Conservation (phyloP, 495 filamentous ascomycete genomes). For the Neurospora sp. region DNA sequence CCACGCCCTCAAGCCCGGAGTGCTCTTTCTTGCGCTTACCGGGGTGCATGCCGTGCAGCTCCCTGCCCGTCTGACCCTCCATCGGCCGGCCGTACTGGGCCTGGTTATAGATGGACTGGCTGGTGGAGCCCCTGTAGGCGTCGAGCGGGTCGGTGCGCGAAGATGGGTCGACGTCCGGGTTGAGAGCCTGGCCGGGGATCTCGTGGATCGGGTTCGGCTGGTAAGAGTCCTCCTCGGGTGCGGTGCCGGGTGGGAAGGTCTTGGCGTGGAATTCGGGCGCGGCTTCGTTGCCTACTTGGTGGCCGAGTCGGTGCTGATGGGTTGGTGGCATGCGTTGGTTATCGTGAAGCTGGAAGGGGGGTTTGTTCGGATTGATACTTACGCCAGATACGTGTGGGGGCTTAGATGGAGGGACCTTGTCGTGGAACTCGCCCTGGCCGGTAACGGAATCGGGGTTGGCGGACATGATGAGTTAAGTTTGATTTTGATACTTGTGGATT, state of each 20-base stretch:
- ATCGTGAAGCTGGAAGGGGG: background rate
- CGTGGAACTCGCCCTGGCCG: constrained; percentile 48
- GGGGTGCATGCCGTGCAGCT: constrained; percentile 42
- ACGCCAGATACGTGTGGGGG: constrained; percentile 44
- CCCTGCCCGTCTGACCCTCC: constrained; percentile 48
- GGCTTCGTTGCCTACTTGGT: constrained; percentile 48
- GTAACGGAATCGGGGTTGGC: constrained; percentile 46
- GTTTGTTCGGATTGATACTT: constrained; percentile 16
- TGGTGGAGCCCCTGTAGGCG: constrained; percentile 54
- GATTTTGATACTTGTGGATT: background rate
- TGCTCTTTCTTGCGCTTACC: constrained; percentile 41
- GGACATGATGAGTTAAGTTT: constrained; percentile 31
- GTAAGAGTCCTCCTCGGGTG: constrained; percentile 52
- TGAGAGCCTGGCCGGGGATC: constrained; percentile 39
- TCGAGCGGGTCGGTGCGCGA: constrained; percentile 34
- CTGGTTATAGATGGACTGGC: constrained; percentile 48
- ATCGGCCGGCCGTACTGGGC: constrained; percentile 49
- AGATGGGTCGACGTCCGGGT: constrained; percentile 15
- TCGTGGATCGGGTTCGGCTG: constrained; percentile 9
- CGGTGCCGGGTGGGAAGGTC: constrained; percentile 52
- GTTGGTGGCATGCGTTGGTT: constrained; percentile 1
- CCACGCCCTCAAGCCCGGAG: constrained; percentile 45
- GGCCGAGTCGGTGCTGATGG: constrained; percentile 55
- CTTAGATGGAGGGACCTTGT: constrained; percentile 37
- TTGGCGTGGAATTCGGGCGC: constrained; percentile 53